Percentiles rank a stretch among this genome's conserved stretches.
Conservation (phyloP, 768 basidiomycete species). For the Kwoniella shandongensis region DNA sequence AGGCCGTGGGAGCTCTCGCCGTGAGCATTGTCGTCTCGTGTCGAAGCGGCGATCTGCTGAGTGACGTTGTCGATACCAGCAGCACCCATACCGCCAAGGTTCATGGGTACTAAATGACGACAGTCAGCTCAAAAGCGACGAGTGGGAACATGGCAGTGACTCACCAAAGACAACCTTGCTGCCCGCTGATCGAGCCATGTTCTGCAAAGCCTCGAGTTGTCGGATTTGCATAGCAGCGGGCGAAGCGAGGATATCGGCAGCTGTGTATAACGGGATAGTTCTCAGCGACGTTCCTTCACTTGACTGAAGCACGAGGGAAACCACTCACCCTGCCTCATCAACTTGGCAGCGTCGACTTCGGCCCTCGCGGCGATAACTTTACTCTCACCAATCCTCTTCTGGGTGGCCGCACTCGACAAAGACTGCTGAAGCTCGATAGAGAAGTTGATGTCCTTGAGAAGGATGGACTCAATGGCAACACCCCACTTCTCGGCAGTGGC, state of each 20-base stretch:
- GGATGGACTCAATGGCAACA: slow-evolving; percentile 91
- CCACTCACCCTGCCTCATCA: slow-evolving; percentile 88
- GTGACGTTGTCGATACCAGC: slow-evolving; percentile 37
- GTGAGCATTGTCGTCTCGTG: slow-evolving; percentile 9
- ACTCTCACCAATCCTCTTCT: slow-evolving; percentile 93
- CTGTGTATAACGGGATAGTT: background rate
- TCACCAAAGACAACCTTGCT: slow-evolving; percentile 84
- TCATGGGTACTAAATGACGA: slow-evolving; percentile 43
- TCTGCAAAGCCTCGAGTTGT: slow-evolving; percentile 91
- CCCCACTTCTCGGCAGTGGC: slow-evolving; percentile 72
- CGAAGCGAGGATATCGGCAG: slow-evolving; percentile 60
- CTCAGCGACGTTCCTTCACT: background rate
- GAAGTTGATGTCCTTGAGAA: slow-evolving; percentile 68
- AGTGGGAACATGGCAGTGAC: slow-evolving; percentile 14
- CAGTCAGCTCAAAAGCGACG: background rate
- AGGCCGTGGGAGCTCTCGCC: slow-evolving; percentile 14
- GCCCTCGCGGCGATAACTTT: slow-evolving; percentile 66
- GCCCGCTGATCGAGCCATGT: slow-evolving; percentile 77
- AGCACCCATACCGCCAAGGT: slow-evolving; percentile 45
- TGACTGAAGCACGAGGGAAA: slow-evolving; percentile 46
- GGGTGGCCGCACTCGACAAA: slow-evolving; percentile 90
- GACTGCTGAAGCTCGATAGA: slow-evolving; percentile 84
- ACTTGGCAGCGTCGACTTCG: slow-evolving; percentile 88
- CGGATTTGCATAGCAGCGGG: slow-evolving; percentile 98
- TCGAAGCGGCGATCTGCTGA: slow-evolving; percentile 37